A percentile compares a stretch with the other conserved stretches of the same genome.
phyloP scores from a whole-genome alignment of 2,329 filamentous ascomycete genomes.

The Fusarium sp. region DNA sequence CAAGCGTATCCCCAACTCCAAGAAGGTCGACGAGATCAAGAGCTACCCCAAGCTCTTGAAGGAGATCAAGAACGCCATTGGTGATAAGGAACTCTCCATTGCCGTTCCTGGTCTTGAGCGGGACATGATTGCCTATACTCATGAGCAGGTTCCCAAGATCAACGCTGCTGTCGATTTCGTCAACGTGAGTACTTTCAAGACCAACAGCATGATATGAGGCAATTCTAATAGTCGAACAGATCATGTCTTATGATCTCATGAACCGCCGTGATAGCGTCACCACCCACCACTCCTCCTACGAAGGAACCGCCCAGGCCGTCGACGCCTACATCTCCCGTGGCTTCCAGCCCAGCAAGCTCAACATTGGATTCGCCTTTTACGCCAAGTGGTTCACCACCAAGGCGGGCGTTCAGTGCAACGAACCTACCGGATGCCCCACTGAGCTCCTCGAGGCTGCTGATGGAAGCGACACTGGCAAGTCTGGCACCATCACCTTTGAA shows the following conservation, averaged over 20 bases:
- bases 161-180: conserved; percentile 72
- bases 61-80: conserved; percentile 69
- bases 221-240: conserved; percentile 32
- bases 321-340: conserved; percentile 70
- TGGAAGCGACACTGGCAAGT: conserved; percentile 68
- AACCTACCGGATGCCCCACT: conserved; percentile 69
- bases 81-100: conserved; percentile 72
- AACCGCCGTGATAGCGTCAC: conserved; percentile 77
- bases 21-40: conserved; percentile 69
- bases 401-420: conserved; percentile 56
- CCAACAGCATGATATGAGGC: fast-evolving
- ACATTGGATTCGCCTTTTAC: conserved; percentile 77
- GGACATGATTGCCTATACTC: conserved; percentile 77
- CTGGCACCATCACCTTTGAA: conserved; percentile 57
- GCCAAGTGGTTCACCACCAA: conserved; percentile 74
- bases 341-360: conserved; percentile 65
- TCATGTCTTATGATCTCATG: conserved; percentile 81
- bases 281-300: conserved; percentile 71
- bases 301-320: conserved; percentile 65
- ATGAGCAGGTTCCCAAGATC: conserved; percentile 67
- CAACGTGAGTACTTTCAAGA: conserved; percentile 55
- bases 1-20: conserved; percentile 68
- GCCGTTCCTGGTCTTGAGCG: conserved; percentile 71
- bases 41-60: conserved; percentile 71
- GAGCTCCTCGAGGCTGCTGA: conserved; percentile 68